These are phyloP conservation scores for Podaxis mareebaensis DNA, from an alignment of 768 basidiomycete genomes.

Conservation along the genomic window DNA sequence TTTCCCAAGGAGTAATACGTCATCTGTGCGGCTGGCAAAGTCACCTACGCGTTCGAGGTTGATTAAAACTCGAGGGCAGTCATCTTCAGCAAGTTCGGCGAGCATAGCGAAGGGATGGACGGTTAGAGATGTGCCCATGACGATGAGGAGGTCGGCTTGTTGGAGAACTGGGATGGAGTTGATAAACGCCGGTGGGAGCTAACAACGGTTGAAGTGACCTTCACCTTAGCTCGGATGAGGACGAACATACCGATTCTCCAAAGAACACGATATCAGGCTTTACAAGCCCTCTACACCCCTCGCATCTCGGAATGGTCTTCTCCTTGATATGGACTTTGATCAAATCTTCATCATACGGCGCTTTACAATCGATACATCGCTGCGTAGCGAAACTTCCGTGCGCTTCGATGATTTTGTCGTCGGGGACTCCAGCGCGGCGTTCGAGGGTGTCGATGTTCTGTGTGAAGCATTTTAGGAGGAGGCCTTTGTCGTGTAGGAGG, in stretches of 20 bases:
- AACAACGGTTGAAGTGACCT: background rate
- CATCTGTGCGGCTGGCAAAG: conserved; percentile 52
- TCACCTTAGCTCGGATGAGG: background rate
- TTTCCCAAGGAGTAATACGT: conserved; percentile 65
- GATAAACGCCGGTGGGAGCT: conserved; percentile 79
- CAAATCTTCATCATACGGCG: conserved; percentile 57
- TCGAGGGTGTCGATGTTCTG: conserved; percentile 96
- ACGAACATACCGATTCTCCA: conserved; percentile 66
- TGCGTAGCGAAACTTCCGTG: conserved; percentile 94
- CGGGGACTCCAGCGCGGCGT: conserved; percentile 75
- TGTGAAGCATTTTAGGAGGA: conserved; percentile 80
- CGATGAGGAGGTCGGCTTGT: conserved; percentile 82
- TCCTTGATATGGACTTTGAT: conserved; percentile 64
- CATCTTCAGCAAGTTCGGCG: conserved; percentile 49
- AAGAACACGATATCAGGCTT: conserved; percentile 98
- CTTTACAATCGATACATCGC: conserved; percentile 75
- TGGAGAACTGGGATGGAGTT: conserved; percentile 49
- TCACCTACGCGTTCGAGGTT: conserved; percentile 83
- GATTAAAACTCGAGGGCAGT: conserved; percentile 83
- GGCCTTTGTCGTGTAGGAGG: conserved; percentile 66
- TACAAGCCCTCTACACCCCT: conserved; percentile 66
- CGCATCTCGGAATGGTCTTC: conserved; percentile 72
- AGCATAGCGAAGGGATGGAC: conserved; percentile 89
- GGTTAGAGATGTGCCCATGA: conserved; percentile 88
- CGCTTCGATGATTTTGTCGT: conserved; percentile 82